These are phyloP conservation scores for Dillenia suffruticosa DNA, from an alignment of 164 flowering plant species.

Conservation along the genomic window DNA sequence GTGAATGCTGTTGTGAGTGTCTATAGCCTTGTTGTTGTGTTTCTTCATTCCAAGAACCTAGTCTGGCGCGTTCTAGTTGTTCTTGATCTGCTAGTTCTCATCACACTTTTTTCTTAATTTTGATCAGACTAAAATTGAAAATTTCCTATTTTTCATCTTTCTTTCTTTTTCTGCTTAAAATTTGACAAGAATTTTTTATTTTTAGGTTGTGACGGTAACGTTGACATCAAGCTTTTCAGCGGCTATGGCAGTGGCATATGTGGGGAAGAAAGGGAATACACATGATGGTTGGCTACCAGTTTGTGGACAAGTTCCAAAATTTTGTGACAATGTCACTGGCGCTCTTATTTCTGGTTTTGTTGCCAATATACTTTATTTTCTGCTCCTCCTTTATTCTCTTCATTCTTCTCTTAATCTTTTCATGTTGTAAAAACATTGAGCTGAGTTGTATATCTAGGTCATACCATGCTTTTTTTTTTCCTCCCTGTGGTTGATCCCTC, in stretches of 20 bases:
- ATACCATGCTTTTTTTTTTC: too few relatives aligned
- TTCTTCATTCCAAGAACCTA: slow-evolving; percentile 31
- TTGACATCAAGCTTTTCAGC: slow-evolving; percentile 63
- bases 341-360: slow-evolving; percentile 53
- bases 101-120: not conserved
- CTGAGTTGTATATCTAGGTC: too few relatives aligned
- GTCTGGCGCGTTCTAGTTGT: slow-evolving; percentile 41
- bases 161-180: not conserved
- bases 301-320: slow-evolving; percentile 61
- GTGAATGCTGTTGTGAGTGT: slow-evolving; percentile 48
- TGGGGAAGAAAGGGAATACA: slow-evolving; percentile 70
- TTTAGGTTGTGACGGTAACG: slow-evolving; percentile 42
- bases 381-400: slow-evolving; percentile 38
- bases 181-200: not conserved
- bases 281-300: slow-evolving; percentile 80
- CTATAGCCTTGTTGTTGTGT: slow-evolving; percentile 40
- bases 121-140: too few relatives aligned
- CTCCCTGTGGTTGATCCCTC: too few relatives aligned
- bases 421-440: slow-evolving; percentile 11
- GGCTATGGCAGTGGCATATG: slow-evolving; percentile 56
- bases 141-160: not conserved
- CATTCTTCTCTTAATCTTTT: slow-evolving; percentile 30
- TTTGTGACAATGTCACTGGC: slow-evolving; percentile 47
- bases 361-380: slow-evolving; percentile 34
- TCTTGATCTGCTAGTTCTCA: slow-evolving; percentile 45